phyloP scores from a whole-genome alignment of 2,329 filamentous ascomycete genomes.

The Aspergillus uvarum region DNA sequence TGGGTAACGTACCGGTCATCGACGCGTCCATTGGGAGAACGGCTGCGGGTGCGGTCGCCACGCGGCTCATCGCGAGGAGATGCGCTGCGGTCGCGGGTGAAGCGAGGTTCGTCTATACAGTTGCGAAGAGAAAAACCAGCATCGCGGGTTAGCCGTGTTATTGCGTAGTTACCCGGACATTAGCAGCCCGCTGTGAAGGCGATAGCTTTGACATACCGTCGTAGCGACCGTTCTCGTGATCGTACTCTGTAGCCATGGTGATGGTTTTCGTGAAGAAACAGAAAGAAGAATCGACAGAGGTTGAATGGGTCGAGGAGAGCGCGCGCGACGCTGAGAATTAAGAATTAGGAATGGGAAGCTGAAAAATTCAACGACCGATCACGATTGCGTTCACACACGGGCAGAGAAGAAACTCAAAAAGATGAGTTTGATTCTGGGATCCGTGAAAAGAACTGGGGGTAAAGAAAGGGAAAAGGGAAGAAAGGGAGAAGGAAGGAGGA shows the following conservation, averaged over 20 bases:
- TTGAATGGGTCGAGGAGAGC: slow-evolving; percentile 3
- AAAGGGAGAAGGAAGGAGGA: slow-evolving; percentile 10
- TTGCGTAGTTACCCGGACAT: slow-evolving; percentile 8
- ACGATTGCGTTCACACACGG: background rate
- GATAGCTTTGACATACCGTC: slow-evolving; percentile 53
- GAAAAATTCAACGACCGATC: slow-evolving; percentile 10
- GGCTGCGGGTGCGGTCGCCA: slow-evolving; percentile 60
- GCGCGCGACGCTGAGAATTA: slow-evolving; percentile 4
- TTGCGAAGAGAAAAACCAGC: slow-evolving; percentile 8
- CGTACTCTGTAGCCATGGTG: slow-evolving; percentile 57
- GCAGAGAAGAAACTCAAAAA: background rate
- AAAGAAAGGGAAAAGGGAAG: slow-evolving; percentile 8
- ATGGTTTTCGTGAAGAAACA: slow-evolving; percentile 16
- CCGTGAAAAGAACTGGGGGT: slow-evolving; percentile 3
- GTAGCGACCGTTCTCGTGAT: slow-evolving; percentile 64
- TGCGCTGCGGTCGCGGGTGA: slow-evolving; percentile 65
- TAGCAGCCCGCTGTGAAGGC: slow-evolving; percentile 10
- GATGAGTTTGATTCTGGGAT: background rate
- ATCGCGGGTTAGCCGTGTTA: slow-evolving; percentile 16
- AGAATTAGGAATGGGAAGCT: background rate
- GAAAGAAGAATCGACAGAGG: background rate
- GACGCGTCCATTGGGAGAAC: slow-evolving; percentile 61
- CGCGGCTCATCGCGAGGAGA: slow-evolving; percentile 61
- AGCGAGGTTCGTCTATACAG: slow-evolving; percentile 59
- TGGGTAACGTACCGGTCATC: slow-evolving; percentile 49